Evolutionary conservation across 352 stramenopile genomes (phyloP), one percentile per base, ranked within the genome.

Genomic region (Lagenidium giganteum): DNA sequence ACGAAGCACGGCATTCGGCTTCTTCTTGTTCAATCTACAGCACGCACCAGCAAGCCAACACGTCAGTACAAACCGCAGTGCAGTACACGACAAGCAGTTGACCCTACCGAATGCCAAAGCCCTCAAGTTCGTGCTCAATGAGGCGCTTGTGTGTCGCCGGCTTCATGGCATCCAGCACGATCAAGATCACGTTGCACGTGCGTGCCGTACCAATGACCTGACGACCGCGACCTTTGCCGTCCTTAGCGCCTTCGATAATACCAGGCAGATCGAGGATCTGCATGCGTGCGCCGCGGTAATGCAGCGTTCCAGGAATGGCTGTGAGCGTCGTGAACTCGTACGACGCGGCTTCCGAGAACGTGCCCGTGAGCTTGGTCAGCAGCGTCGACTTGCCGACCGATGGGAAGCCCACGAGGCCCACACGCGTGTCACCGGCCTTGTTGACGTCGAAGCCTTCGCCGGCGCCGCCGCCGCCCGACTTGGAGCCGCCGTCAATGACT

Each of bases 281-380:
- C 56, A 92, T 92, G 34, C 78, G 76, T 8, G 79, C 79, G 36
- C 78, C 79, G 24, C 78, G 93, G 77, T 98, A 99, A 64, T 98
- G 87, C 58, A 99, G 87, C 38, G 93, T 98, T 22, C 97, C 97
- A 0, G 93, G 96, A 59, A 99, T 99, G 47, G 93, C 96, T 21
- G 96, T 99, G 24, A 99, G 79, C 35, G 97, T 99, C 42, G 97
- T 99, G 71, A 99, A 99, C 76, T 99, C 95, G 66, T 99, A 99
- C 21, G 86, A 93, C 37, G 95, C 95, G 1, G 95, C 87, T 64
- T 98, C 94, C 16, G 77, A 97, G 58, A 90, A 88, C 12, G 96
- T 99, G 27, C 93, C 96, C 6, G 97, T 99, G 23, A 99, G 71
- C 42, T 96, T 96, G 1, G 91, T 98, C 16, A 99, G 67, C 28